Conservation (phyloP, 2,329 filamentous ascomycete species). For the Coleophoma crateriformis region DNA sequence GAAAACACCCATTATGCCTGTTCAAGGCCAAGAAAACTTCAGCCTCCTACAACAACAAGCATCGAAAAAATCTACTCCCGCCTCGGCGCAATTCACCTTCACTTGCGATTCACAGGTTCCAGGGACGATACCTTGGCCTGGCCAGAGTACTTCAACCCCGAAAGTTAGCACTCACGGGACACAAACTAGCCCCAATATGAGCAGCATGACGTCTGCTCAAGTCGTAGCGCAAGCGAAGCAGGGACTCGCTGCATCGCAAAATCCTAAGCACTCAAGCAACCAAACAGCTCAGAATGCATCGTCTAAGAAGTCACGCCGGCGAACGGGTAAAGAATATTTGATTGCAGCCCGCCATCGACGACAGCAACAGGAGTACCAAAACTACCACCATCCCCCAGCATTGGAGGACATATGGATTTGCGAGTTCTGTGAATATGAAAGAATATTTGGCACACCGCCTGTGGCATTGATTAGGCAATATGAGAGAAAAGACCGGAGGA, state of each 20-base stretch:
- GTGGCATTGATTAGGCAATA: constrained; percentile 83
- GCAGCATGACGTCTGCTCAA: constrained; percentile 5
- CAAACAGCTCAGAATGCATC: constrained; percentile 26
- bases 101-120: constrained; percentile 88
- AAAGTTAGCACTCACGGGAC: constrained; percentile 22
- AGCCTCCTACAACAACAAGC: constrained; percentile 71
- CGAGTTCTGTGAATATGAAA: constrained; percentile 97
- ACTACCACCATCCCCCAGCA: constrained; percentile 66
- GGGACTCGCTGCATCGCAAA: constrained; percentile 22
- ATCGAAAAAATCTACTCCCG: constrained; percentile 54
- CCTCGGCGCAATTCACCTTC: constrained; percentile 91
- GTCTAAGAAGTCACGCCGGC: constrained; percentile 59
- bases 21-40: constrained; percentile 68
- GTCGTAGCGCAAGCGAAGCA: constrained; percentile 19
- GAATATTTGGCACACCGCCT: constrained; percentile 85
- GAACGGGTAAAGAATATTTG: constrained; percentile 65
- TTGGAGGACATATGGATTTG: constrained; percentile 86
- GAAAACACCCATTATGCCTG: constrained; percentile 52
- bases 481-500: constrained; percentile 86
- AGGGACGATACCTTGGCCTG: constrained; percentile 71
- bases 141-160: constrained; percentile 25
- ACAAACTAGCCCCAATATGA: constrained; percentile 24
- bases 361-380: constrained; percentile 70
- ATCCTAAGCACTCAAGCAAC: constrained; percentile 34
- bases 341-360: constrained; percentile 73